Conservation (phyloP, 371 early-diverging fungal species). For the Mucor racemosus region DNA sequence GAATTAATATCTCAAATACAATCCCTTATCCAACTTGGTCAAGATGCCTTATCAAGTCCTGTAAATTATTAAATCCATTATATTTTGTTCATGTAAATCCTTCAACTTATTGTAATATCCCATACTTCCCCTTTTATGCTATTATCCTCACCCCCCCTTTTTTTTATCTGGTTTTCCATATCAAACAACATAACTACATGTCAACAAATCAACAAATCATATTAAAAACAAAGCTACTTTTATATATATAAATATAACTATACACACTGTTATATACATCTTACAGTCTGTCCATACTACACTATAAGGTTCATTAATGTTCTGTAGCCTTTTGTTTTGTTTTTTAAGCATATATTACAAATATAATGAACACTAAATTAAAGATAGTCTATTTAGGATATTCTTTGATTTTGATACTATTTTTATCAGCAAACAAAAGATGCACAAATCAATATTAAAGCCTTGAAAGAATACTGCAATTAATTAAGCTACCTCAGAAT, state of each 20-base stretch:
- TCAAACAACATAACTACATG: constrained; percentile 5
- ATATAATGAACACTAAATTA: too few species aligned
- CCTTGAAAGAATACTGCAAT: too few species aligned
- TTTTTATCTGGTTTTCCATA: not conserved
- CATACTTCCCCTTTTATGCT: not conserved
- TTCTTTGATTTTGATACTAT: too few species aligned
- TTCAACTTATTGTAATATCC: constrained; percentile 12
- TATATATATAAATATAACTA: not conserved
- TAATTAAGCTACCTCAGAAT: too few species aligned
- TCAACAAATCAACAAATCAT: not conserved
- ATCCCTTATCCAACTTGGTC: constrained; percentile 46
- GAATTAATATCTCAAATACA: constrained; percentile 39
- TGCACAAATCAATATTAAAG: too few species aligned
- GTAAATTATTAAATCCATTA: constrained; percentile 5
- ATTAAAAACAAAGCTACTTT: not conserved
- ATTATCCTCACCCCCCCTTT: not conserved
- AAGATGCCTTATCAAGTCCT: constrained; percentile 43
- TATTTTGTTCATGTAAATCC: constrained; percentile 4
- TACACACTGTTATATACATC: too few species aligned
- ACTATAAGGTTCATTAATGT: too few species aligned
- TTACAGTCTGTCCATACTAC: too few species aligned
- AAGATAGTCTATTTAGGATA: too few species aligned
- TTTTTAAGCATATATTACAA: too few species aligned
- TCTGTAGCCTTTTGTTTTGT: too few species aligned
- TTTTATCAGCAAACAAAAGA: too few species aligned